Conservation (phyloP, 768 basidiomycete genomes). For the Gloeostereum incarnatum region DNA sequence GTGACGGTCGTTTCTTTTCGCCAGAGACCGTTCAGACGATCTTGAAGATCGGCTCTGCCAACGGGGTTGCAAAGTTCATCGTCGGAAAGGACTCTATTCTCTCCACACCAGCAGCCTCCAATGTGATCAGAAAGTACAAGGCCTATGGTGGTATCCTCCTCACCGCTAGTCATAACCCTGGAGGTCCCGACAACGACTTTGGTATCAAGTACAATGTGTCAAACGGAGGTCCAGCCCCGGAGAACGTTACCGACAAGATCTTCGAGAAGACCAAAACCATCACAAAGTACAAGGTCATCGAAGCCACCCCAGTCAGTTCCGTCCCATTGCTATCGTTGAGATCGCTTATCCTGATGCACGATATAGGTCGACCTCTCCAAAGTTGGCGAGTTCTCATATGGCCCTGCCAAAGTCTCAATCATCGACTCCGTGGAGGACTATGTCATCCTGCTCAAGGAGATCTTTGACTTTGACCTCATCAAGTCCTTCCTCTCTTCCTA, state of each 20-base stretch:
- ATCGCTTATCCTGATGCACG: constrained; percentile 3
- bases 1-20: constrained; percentile 92
- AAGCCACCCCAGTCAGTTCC: constrained; percentile 58
- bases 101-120: constrained; percentile 95
- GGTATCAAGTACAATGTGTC: constrained; percentile 99
- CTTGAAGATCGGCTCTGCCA: constrained; percentile 89
- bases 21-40: constrained; percentile 85
- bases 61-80: constrained; percentile 87
- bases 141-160: constrained; percentile 95
- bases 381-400: constrained; percentile 71
- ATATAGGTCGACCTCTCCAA: constrained; percentile 74
- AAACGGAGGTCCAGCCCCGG: constrained; percentile 96
- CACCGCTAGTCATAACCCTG: constrained; percentile 97
- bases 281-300: constrained; percentile 74
- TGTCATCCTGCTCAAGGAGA: constrained; percentile 67
- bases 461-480: constrained; percentile 95
- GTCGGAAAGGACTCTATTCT: constrained; percentile 87
- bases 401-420: constrained; percentile 77
- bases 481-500: constrained; percentile 75
- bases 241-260: constrained; percentile 93
- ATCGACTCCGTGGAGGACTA: constrained; percentile 95
- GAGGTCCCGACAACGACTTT: constrained; percentile 96
- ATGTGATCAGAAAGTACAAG: constrained; percentile 93
- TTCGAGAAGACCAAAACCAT: constrained; percentile 88
- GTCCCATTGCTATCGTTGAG: background rate